Conservation (phyloP, 129 eudicot species). For the Centaurea solstitialis region DNA sequence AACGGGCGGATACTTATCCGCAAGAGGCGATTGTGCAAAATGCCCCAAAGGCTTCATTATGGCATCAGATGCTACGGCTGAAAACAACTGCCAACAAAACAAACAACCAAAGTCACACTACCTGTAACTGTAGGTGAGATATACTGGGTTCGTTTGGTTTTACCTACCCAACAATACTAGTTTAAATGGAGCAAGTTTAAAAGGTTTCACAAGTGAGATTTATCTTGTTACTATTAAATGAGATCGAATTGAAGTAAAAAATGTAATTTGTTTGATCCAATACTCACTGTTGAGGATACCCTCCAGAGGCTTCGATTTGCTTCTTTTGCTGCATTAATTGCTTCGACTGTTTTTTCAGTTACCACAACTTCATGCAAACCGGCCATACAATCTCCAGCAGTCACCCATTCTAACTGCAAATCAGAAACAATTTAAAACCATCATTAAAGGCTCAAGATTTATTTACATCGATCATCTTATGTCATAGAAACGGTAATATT, state of each 20-base stretch:
- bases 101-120: not conserved
- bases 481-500: not conserved
- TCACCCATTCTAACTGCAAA: constrained; percentile 90
- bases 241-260: not conserved
- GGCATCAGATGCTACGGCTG: constrained; percentile 83
- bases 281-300: constrained; percentile 87
- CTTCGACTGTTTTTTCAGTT: constrained; percentile 66
- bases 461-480: not conserved
- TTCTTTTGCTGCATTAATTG: constrained; percentile 56
- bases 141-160: constrained; percentile 3
- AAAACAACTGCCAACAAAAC: constrained; percentile 54
- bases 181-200: not conserved
- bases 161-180: not conserved
- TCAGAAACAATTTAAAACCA: not conserved
- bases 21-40: constrained; percentile 56
- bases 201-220: not conserved
- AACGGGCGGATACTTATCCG: constrained; percentile 62
- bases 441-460: not conserved
- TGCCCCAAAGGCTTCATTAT: constrained; percentile 74
- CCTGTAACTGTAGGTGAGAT: not conserved
- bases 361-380: constrained; percentile 98
- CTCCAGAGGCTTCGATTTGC: constrained; percentile 89
- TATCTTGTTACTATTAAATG: not conserved
- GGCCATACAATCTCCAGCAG: constrained; percentile 93
- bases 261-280: not conserved